Base-by-base conservation (phyloP, 805 yeast species). In the Kodamaea neixiangensis region DNA sequence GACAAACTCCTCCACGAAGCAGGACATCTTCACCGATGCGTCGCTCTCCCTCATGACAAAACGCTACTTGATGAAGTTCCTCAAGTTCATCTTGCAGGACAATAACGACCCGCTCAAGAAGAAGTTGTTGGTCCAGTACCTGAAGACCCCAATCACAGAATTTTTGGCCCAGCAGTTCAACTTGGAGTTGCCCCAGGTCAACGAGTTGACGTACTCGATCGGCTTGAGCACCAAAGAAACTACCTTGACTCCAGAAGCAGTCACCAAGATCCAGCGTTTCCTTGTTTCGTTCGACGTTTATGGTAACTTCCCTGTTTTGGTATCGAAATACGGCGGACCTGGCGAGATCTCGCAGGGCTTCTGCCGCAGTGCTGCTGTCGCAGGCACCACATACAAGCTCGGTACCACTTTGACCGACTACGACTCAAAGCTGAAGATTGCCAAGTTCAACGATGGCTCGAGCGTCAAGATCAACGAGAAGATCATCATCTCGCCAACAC, bases 301-400 rank as follows among this genome's bases (percentile, higher is more conserved):
- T 67, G 99, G 99, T 11, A 87, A 83, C 56, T 93, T 94, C 77
- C 97, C 99, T 2, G 96, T 89, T 10, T 77, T 93, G 73, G 86
- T 86, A 60, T 87, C 96, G 46, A 93, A 90, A 74, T 93, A 85
- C 70, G 99, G 98, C 51, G 96, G 97, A 2, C 92, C 96, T 0
- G 97, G 98, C 48, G 99, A 93, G 69, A 75, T 93, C 21, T 85
- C 96, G 13, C 99, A 93, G 72, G 99, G 97, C 1, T 93, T 94
- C 68, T 93, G 97, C 71, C 80, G 99, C 60, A 87, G 96, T 51
- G 98, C 98, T 3, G 99, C 99, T 11, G 98, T 93, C 55, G 98
- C 94, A 15, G 98, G 98, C 49, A 87, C 97, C 49, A 89, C 96
- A 31, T 93, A 94, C 71, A 90, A 91, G 67, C 76, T 93, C 50